Conservation (phyloP, 306 rosid species). For the apple (Malus domestica) region DNA sequence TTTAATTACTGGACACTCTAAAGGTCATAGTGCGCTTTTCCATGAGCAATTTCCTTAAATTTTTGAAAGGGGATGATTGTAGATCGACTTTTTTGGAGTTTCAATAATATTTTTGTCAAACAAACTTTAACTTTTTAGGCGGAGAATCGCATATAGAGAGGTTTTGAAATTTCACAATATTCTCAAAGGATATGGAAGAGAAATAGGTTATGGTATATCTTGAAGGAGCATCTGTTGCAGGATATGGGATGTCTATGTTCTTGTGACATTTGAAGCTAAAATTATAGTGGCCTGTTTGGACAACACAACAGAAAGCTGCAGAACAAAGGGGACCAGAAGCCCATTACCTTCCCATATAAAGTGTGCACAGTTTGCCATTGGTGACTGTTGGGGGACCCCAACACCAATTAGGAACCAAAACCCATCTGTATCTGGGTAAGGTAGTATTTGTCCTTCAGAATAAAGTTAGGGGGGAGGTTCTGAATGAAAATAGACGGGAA, state of each 20-base stretch:
- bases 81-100: too few relatives aligned
- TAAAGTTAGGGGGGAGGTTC: background rate
- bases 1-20: too few relatives aligned
- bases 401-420: background rate
- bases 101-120: too few relatives aligned
- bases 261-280: background rate
- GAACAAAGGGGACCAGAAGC: slow-evolving; percentile 5
- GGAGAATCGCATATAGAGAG: background rate
- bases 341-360: background rate
- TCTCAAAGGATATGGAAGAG: background rate
- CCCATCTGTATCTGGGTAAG: background rate
- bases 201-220: background rate
- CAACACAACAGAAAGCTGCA: background rate
- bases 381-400: background rate
- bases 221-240: background rate
- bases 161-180: background rate
- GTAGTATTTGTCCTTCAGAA: background rate
- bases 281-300: background rate
- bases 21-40: too few relatives aligned
- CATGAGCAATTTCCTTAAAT: too few relatives aligned
- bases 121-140: background rate
- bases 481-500: too few relatives aligned
- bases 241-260: background rate
- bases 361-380: background rate
- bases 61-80: too few relatives aligned